These are phyloP conservation scores for Lipomyces spencermartinsiae DNA, from an alignment of 805 yeast species.

Conservation along the genomic window DNA sequence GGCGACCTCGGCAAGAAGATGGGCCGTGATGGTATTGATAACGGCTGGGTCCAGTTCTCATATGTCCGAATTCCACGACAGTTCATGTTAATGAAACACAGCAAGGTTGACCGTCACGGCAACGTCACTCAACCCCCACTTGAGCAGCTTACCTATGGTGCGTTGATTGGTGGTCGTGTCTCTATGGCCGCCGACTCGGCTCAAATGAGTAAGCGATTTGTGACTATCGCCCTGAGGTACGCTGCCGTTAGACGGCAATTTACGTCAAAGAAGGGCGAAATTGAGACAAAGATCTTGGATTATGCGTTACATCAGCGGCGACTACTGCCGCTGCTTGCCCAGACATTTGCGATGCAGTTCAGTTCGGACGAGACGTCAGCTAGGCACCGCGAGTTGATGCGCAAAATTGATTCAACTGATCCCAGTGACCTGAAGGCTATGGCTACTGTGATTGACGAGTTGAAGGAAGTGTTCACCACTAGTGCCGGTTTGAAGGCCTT, in stretches of 20 bases:
- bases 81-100: conserved; percentile 80
- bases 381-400: conserved; percentile 58
- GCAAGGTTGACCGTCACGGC: conserved; percentile 72
- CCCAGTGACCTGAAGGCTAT: conserved; percentile 57
- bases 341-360: conserved; percentile 75
- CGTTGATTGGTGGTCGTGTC: conserved; percentile 86
- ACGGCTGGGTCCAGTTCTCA: conserved; percentile 94
- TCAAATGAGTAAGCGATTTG: conserved; percentile 76
- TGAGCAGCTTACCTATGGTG: conserved; percentile 88
- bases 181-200: conserved; percentile 87
- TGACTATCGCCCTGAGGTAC: conserved; percentile 85
- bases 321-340: conserved; percentile 81
- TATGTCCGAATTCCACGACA: conserved; percentile 83
- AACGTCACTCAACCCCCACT: conserved; percentile 79
- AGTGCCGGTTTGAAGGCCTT: conserved; percentile 90
- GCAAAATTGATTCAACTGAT: conserved; percentile 52
- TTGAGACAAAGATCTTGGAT: conserved; percentile 78
- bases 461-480: conserved; percentile 80
- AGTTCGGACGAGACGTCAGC: conserved; percentile 67
- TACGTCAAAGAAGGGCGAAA: conserved; percentile 54
- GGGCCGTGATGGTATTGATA: conserved; percentile 96
- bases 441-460: conserved; percentile 59
- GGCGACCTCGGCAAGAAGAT: conserved; percentile 95
- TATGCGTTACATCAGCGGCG: conserved; percentile 91
- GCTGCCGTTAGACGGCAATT: conserved; percentile 92